Base-by-base conservation (phyloP, 305 asterid species). In the Fraxinus latifolia region DNA sequence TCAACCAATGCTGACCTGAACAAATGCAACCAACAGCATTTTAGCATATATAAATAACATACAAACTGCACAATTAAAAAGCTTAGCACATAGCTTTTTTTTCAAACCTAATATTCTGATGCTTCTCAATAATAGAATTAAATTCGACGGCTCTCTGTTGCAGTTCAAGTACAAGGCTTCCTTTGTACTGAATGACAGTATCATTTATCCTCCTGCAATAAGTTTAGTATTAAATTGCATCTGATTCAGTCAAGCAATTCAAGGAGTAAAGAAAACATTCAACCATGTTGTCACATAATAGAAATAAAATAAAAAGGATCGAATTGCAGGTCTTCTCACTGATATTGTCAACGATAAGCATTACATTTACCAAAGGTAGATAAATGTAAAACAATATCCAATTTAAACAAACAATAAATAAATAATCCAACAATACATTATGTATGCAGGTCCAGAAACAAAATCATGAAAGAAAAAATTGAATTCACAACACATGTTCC, bases 131-230 rank as follows among this genome's bases (percentile, higher is more conserved):
- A 62, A 96, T 86, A 34, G 97, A 91, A 85, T 91, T 88, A 80
- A 96, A 93, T 89, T 96, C 99, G 76, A 92, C 87, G 47, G 99
- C 98, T 88, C 99, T 92, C 93, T 94, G 99, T 86, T 96, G 99
- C 86, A 96, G 92, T 89, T 94, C 98, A 80, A 96, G 97, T 76
- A 88, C 93, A 86, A 94, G 83, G 87, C 97, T 91, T 85, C 92
- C 96, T 89, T 93, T 96, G 77, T 88, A 87, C 60, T 87, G 93
- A 82, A 74, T 81, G 73, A 94, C 80, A 77, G 86, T 88, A 77
- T 88, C 93, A 78, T 90, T 94, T 90, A 94, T 90, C 87, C 97
- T 91, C 97, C 99, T 96, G 89, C 67, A 83, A 81, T 42, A 78
- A 36, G 86, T 86, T 74, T n/a, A 60, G 84, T 60, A 55, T 73